Percentiles rank a stretch among this genome's conserved stretches.
These are phyloP conservation scores for carrot (Daucus carota) DNA, from an alignment of 129 eudicot genomes.

Conservation along the genomic window DNA sequence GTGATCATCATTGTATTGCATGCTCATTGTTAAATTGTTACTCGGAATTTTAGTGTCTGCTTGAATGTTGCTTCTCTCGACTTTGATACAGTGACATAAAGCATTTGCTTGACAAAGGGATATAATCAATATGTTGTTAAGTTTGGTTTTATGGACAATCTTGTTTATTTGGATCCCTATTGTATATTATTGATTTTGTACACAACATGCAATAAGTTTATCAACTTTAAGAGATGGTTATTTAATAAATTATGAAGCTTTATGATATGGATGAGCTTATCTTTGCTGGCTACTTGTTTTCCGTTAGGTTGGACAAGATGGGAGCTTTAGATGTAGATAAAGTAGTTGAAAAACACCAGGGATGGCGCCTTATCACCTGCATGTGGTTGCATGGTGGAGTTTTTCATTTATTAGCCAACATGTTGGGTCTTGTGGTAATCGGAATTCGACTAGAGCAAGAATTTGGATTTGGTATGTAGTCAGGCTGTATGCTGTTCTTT, in stretches of 20 bases:
- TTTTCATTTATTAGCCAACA: slow-evolving; percentile 77
- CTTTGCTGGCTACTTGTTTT: background rate
- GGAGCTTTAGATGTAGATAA: slow-evolving; percentile 81
- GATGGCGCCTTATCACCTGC: slow-evolving; percentile 80
- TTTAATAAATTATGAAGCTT: background rate
- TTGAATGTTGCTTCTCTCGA: no score
- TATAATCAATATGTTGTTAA: no score
- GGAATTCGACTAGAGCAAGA: slow-evolving; percentile 95
- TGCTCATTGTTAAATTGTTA: background rate
- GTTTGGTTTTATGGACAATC: background rate
- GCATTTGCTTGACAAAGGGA: no score
- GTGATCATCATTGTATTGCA: background rate
- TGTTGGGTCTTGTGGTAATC: slow-evolving; percentile 76
- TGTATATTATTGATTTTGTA: background rate
- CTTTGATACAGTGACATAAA: no score
- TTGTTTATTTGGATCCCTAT: background rate
- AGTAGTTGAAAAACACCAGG: slow-evolving; percentile 68
- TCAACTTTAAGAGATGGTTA: background rate
- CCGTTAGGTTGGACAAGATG: slow-evolving; percentile 68
- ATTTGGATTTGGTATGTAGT: slow-evolving; percentile 77
- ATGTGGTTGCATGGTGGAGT: slow-evolving; percentile 98
- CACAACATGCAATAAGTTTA: background rate
- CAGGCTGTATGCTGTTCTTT: background rate
- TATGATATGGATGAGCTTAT: background rate
- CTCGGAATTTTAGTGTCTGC: background rate